Evolutionary conservation across 1,139 yeast species (phyloP).

Genomic region (Taphrina populina): DNA sequence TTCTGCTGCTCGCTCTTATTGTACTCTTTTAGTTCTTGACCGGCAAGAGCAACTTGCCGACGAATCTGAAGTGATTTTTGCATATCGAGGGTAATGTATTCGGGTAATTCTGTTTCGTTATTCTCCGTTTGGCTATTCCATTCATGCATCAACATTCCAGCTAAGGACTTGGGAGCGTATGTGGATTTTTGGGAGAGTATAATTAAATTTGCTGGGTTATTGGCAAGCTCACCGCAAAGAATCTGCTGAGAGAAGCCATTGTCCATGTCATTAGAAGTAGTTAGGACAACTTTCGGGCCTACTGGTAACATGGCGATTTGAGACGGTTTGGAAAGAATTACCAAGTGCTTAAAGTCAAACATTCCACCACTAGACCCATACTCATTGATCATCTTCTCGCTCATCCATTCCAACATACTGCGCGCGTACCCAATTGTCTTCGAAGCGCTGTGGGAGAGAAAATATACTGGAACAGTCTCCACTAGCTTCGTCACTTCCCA

Average conservation of each 20-base stretch:
- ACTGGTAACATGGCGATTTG: constrained; percentile 58
- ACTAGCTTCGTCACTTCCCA: constrained; percentile 53
- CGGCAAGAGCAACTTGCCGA: constrained; percentile 42
- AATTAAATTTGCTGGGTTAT: constrained; percentile 19
- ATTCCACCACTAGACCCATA: constrained; percentile 80
- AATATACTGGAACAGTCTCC: constrained; percentile 62
- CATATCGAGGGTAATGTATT: constrained; percentile 16
- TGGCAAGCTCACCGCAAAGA: constrained; percentile 32
- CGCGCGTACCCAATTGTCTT: constrained; percentile 79
- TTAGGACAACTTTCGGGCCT: constrained; percentile 78
- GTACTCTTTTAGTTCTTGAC: constrained; percentile 45
- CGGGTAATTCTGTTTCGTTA: constrained; percentile 38
- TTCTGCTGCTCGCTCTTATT: constrained; percentile 43
- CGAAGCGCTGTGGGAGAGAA: constrained; percentile 75
- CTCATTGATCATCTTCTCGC: constrained; percentile 69
- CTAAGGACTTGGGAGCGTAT: constrained; percentile 47
- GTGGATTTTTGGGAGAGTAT: constrained; percentile 61
- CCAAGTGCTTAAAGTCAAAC: constrained; percentile 58
- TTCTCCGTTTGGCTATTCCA: constrained; percentile 50
- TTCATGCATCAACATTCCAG: constrained; percentile 52
- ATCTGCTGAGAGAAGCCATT: constrained; percentile 57
- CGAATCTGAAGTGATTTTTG: constrained; percentile 33
- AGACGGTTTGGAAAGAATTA: constrained; percentile 54
- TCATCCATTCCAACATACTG: constrained; percentile 94
- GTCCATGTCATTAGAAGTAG: constrained; percentile 69